These are phyloP conservation scores for Ogataea degrootiae DNA, from an alignment of 805 yeast species.

Conservation along the genomic window DNA sequence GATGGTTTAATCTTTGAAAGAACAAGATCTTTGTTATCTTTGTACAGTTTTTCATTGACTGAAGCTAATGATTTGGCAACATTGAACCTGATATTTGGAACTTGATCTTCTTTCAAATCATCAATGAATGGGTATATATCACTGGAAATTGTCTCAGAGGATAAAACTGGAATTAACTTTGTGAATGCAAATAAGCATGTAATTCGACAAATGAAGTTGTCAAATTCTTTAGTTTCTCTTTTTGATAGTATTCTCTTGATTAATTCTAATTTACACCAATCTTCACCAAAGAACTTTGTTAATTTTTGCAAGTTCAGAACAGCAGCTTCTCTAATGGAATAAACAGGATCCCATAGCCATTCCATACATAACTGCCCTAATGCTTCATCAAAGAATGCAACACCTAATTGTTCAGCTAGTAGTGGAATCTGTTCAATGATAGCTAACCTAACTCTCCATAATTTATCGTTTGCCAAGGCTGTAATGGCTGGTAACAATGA, in stretches of 20 bases:
- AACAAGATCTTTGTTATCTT: conserved; percentile 35
- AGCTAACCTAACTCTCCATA: conserved; percentile 97
- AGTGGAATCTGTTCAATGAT: conserved; percentile 95
- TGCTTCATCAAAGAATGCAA: conserved; percentile 87
- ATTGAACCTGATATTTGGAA: conserved; percentile 94
- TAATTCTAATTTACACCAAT: conserved; percentile 87
- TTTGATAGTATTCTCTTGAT: conserved; percentile 65
- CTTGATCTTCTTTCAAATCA: conserved; percentile 69
- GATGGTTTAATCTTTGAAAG: conserved; percentile 54
- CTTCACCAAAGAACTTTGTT: conserved; percentile 83
- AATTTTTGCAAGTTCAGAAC: conserved; percentile 75
- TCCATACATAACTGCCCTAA: conserved; percentile 86
- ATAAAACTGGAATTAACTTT: conserved; percentile 71
- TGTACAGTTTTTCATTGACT: conserved; percentile 48
- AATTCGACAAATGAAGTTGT: conserved; percentile 84
- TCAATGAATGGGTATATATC: conserved; percentile 78
- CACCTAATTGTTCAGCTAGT: conserved; percentile 90
- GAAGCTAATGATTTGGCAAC: conserved; percentile 79
- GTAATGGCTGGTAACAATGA: conserved; percentile 92
- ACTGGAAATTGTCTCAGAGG: conserved; percentile 48
- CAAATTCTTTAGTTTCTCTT: conserved; percentile 32
- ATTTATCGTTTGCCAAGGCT: conserved; percentile 91
- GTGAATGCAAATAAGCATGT: conserved; percentile 87
- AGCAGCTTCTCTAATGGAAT: conserved; percentile 95
- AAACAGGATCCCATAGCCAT: conserved; percentile 99